Base-by-base conservation (phyloP, 805 yeast genomes). In the Metschnikowia vanudenii region DNA sequence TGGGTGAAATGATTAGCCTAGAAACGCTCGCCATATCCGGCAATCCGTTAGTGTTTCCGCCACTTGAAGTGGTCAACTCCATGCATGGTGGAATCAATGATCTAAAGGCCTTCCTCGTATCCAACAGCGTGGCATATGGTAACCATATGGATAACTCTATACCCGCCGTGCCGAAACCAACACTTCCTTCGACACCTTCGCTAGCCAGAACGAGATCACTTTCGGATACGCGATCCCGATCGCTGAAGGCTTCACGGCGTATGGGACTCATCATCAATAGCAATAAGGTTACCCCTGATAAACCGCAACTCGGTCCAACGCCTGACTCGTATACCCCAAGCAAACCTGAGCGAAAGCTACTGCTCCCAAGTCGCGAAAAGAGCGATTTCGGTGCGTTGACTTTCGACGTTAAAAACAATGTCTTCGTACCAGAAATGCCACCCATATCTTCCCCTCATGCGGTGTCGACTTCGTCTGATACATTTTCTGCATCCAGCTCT, bases 191-290 rank as follows among this genome's bases (percentile, higher is more conserved):
- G 2, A 52, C 56, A 4, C 56, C 56, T 1, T 47, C 42, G 17
- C 38, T 66, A 4, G 51, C 62, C 2, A 51, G 75, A 31, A 58
- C 67, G 1, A 56, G 65, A 41, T 60, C 67, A 26, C 56, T 65
- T 4, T 63, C 71, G 1, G 68, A 66, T 14, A 52, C 79, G 1
- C 77, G 75, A 47, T 67, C 68, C 28, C 59, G 60, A 38, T 70
- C 82, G 7, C 75, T 85, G n/a, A 74, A 81, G 45, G 87, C 88
- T 4, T 80, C 88, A 0, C 80, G 85, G 58, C 70, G 92, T 51
- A 85, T 84, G 90, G 92, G 91, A 0, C 76, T 85, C 44, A 80
- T 85, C 32, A 77, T 80, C 43, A 79, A 78, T 45, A 74, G 69
- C 62, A 49, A 49, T 13, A 51, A 51, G 39, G 48, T 34, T 11